Conservation (phyloP, 2,329 filamentous ascomycete species). For the Penicillium janthinellum region DNA sequence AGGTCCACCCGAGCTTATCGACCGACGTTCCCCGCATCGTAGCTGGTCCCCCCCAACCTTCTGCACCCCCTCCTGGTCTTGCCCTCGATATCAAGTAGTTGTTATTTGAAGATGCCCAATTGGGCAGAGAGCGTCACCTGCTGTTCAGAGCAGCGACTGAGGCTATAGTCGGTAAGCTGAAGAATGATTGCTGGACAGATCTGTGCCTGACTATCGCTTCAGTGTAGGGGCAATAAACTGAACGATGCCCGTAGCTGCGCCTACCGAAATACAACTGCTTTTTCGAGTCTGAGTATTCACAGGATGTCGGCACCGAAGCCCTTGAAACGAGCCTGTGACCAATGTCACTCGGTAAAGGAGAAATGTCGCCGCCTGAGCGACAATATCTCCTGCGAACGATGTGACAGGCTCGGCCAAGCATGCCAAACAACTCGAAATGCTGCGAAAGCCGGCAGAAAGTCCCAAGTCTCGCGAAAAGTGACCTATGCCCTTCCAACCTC, state of each 20-base stretch:
- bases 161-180: neutral
- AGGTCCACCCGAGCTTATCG: constrained; percentile 15
- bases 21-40: neutral
- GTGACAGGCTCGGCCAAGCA: constrained; percentile 7
- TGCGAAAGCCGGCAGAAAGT: constrained; percentile 14
- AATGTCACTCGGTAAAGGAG: constrained; percentile 20
- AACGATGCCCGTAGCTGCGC: neutral
- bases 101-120: neutral
- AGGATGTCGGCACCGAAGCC: neutral
- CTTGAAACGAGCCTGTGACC: constrained; percentile 19
- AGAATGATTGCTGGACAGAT: neutral
- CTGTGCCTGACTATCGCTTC: neutral
- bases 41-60: neutral
- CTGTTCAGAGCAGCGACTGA: neutral
- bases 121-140: too few species aligned
- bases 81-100: neutral
- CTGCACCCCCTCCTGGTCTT: neutral
- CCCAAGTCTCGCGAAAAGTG: constrained; percentile 8
- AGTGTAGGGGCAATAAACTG: too few species aligned
- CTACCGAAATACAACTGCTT: neutral
- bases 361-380: constrained; percentile 14
- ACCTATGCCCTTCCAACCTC: constrained; percentile 16
- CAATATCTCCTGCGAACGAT: constrained; percentile 15
- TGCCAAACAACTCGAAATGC: constrained; percentile 12
- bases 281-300: neutral